Conservation (phyloP, 83 land plant species). For the Isoetes engelmannii region DNA sequence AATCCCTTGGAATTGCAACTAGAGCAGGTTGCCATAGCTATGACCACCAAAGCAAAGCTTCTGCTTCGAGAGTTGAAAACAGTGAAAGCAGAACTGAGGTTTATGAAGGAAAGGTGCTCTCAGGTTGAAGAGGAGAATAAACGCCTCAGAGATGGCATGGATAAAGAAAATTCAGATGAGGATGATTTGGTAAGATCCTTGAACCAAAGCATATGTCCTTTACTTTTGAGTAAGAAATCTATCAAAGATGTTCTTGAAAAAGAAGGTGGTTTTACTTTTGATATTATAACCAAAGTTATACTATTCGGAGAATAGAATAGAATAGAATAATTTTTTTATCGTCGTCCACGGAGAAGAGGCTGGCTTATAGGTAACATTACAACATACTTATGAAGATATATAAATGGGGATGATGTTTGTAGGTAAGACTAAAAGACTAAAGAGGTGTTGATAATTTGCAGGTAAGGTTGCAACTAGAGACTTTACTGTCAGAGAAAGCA, state of each 20-base stretch:
- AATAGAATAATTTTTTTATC: background rate
- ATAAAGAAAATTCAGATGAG: constrained; percentile 55
- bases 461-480: constrained; percentile 85
- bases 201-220: no score
- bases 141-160: constrained; percentile 53
- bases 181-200: constrained; percentile 69
- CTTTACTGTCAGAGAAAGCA: constrained; percentile 76
- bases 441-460: constrained; percentile 13
- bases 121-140: constrained; percentile 86
- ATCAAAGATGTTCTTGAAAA: no score
- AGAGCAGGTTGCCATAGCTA: constrained; percentile 72
- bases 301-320: background rate
- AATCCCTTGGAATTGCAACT: background rate
- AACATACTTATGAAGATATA: no score
- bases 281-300: no score
- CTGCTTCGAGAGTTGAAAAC: constrained; percentile 77
- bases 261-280: no score
- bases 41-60: constrained; percentile 81
- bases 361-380: no score
- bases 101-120: constrained; percentile 67
- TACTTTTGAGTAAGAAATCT: no score
- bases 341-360: no score
- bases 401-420: no score
- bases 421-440: no score
- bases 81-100: constrained; percentile 70